Percentiles rank a stretch among this genome's conserved stretches.
Conservation (phyloP, 169 alveolate genomes). For the Miamiensis avidus region DNA sequence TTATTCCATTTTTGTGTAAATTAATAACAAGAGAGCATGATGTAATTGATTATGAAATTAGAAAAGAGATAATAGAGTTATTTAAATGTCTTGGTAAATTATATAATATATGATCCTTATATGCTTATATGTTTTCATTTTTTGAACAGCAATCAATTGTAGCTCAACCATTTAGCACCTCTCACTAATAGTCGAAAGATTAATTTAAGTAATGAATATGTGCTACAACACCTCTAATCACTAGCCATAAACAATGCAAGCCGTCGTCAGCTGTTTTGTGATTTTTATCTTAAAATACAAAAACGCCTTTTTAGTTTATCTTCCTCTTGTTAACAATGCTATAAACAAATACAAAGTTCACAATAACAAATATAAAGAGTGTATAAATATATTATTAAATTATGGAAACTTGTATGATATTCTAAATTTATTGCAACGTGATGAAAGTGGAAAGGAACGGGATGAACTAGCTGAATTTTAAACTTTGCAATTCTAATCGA, state of each 20-base stretch:
- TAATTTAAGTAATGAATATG: constrained; percentile 19
- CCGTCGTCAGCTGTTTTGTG: constrained; percentile 32
- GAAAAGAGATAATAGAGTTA: constrained; percentile 30
- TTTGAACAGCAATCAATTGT: neutral
- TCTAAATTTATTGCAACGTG: neutral
- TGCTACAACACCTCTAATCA: constrained; percentile 11
- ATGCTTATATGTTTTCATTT: too few relatives aligned
- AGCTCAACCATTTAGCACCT: constrained; percentile 33
- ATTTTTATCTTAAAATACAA: constrained; percentile 30
- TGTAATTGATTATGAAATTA: constrained; percentile 11
- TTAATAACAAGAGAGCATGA: constrained; percentile 25
- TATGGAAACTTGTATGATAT: constrained; percentile 44
- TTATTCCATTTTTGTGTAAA: constrained; percentile 46
- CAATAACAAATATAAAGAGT: constrained; percentile 27
- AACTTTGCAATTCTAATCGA: neutral
- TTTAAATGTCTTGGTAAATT: constrained; percentile 21
- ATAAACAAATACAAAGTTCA: constrained; percentile 33
- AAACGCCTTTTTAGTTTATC: constrained; percentile 39
- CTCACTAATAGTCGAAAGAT: constrained; percentile 30
- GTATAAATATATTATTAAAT: constrained; percentile 34
- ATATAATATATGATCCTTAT: neutral
- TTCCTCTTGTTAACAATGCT: constrained; percentile 25
- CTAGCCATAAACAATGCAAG: constrained; percentile 11
- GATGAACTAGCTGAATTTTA: neutral
- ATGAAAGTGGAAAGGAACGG: neutral